Base-by-base conservation (phyloP, 345 rosid species). In the Kernera saxatilis region DNA sequence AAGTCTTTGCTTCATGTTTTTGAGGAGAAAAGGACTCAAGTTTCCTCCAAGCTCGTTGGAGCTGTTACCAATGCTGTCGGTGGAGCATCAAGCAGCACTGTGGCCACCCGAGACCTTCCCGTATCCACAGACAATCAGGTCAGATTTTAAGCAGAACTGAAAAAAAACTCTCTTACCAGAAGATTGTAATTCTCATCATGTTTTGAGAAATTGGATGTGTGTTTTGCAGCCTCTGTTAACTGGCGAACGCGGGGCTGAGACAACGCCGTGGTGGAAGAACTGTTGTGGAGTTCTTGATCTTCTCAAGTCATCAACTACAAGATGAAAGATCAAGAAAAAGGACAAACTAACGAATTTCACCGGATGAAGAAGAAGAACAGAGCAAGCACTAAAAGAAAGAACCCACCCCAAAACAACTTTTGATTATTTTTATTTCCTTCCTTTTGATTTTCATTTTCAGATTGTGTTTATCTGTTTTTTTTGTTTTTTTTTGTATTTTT, bases 221-320 rank as follows among this genome's bases (percentile, higher is more conserved):
- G 52, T 49, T 15, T 35, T 56, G 74, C 67, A 76, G 79, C 79
- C 79, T 64, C 11, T 76, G 76, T 22, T 76, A 17, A 35, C 52
- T 26, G 46, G 70, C 36, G 75, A 70, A 5, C 67, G 74, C 0
- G 58, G 67, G 11, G 59, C 14, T 58, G 74, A 76, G 6, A 63
- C 67, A 3, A 76, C 79, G 10, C 79, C 76, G 1, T 70, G 79
- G 79, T 76, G 79, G 79, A 70, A 76, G 70, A 76, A 76, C 12
- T 76, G 79, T 76, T 76, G 79, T 56, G 79, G 79, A 56, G 79
- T 76, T 55, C 76, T 76, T 76, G 79, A 76, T 70, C 67, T 70
- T 64, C 23, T 64, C 56, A 64, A 76, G 66, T 36, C 65, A 37
- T 46, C 74, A 54, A 68, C 79, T 25, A 53, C 61, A 35, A 69